phyloP scores from a whole-genome alignment of 208 protist species.

The Wallacemonas sp. region DNA sequence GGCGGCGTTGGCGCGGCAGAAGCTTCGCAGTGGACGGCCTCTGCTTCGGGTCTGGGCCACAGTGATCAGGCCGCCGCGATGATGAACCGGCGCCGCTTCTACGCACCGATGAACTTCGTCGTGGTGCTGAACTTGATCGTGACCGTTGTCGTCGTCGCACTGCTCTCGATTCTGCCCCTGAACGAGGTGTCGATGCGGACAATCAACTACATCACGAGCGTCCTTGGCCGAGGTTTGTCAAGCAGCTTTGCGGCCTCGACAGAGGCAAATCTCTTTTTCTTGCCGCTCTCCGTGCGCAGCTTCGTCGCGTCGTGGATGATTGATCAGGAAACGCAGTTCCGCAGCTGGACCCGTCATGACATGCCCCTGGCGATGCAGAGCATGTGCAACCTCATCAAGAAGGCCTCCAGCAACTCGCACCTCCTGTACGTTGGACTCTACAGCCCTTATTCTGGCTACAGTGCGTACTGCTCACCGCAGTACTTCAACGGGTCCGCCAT shows the following conservation, averaged over 20 bases:
- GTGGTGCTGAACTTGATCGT: constrained; percentile 30
- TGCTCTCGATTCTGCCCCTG: constrained; percentile 42
- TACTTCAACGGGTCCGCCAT: constrained; percentile 19
- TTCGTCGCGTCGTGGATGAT: constrained; percentile 22
- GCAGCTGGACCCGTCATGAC: constrained; percentile 27
- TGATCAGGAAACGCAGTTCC: constrained; percentile 7
- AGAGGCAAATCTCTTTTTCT: constrained; percentile 20
- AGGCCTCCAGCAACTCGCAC: not conserved
- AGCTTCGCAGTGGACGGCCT: not conserved
- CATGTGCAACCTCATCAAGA: constrained; percentile 31
- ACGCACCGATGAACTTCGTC: constrained; percentile 18
- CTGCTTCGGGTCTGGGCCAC: not conserved
- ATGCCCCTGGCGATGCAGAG: constrained; percentile 51
- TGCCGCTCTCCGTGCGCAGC: constrained; percentile 23
- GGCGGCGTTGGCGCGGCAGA: not conserved
- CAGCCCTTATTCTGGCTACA: constrained; percentile 53
- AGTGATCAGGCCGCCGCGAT: not conserved
- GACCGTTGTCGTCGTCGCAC: constrained; percentile 22
- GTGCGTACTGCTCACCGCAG: constrained; percentile 62
- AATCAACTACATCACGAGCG: constrained; percentile 16
- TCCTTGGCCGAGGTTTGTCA: constrained; percentile 19
- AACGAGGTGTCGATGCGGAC: constrained; percentile 19
- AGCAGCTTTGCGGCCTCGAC: constrained; percentile 19
- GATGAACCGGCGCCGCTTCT: not conserved
- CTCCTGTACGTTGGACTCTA: constrained; percentile 48